Evolutionary conservation across 352 stramenopile genomes (phyloP).

Genomic region (Peronospora destructor): DNA sequence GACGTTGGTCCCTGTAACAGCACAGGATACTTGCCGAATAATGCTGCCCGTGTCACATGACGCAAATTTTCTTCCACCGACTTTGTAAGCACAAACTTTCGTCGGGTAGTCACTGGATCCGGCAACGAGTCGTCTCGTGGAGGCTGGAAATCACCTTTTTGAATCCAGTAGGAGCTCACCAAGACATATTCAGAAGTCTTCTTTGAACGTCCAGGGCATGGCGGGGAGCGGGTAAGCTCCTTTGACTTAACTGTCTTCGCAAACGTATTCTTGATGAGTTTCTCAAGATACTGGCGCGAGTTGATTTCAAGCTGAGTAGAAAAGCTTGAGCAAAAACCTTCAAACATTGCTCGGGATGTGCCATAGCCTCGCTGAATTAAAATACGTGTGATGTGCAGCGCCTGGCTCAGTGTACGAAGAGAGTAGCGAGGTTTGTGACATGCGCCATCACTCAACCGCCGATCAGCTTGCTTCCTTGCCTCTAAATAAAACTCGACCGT

Average conservation of each 20-base stretch:
- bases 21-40: conserved; percentile 96
- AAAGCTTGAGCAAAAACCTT: conserved; percentile 99
- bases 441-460: conserved; percentile 86
- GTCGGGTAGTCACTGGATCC: conserved; percentile 60
- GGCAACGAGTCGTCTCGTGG: conserved; percentile 84
- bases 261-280: conserved; percentile 83
- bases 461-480: conserved; percentile 77
- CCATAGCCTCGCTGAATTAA: conserved; percentile 88
- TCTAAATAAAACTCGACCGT: conserved; percentile 96
- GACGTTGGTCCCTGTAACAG: conserved; percentile 98
- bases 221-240: conserved; percentile 89
- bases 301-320: conserved; percentile 93
- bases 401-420: conserved; percentile 94
- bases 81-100: conserved; percentile 96
- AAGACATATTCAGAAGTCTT: conserved; percentile 84
- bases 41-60: conserved; percentile 90
- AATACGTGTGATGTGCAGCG: conserved; percentile 89
- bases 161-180: conserved; percentile 98
- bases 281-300: conserved; percentile 74
- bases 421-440: conserved; percentile 93
- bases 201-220: conserved; percentile 80
- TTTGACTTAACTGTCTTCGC: conserved; percentile 87
- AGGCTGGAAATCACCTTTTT: conserved; percentile 80
- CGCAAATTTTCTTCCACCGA: conserved; percentile 94
- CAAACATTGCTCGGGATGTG: conserved; percentile 92